Base-by-base conservation (phyloP, 805 yeast species). In the Kluyveromyces siamensis region DNA sequence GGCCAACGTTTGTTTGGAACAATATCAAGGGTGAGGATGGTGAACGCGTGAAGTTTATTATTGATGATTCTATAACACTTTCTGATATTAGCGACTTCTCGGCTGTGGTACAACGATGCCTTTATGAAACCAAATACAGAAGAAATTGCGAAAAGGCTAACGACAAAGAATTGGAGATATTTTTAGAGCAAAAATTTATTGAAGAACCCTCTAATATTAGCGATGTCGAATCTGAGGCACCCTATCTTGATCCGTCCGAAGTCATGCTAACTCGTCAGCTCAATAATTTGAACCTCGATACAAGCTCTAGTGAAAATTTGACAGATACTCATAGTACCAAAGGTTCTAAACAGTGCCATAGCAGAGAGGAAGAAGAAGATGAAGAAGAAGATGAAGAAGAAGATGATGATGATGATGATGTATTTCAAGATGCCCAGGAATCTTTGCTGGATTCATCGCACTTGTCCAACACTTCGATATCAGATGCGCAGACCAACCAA, bases 1-100 rank as follows among this genome's bases (percentile, higher is more conserved):
- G 75, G 4, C 68, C 72, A 38, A 79, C 82, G 1, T 75, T 91
- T 27, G 72, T 83, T 0, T 91, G 98, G 98, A 73, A 69, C 13
- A 96, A 93, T 63, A 61, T 80, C 37, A 81, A 80, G 41, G 96
- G 96, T n/a, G 96, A 90, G 58, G 72, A 74, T 6, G 96, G 88
- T 21, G 97, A 90, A 59, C 69, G 73, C 53, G 88, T 84, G 65
- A 95, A 89, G 65, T 90, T 87, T 66, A 74, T 84, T 19, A 78
- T 87, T 45, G 87, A 81, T 52, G 75, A 74, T 44, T 74, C 75
- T 13, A 77, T 81, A n/a, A 70, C 79, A 8, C 54, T 58, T 13
- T 50, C 69, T 14, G 77, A 72, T 25, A 77, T 84, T 38, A 79
- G 83, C 33, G 72, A 73, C 40, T 91, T 91, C 62, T 76, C 83